Evolutionary conservation across 768 basidiomycete genomes (phyloP).

Genomic region (Boletellus sp.): DNA sequence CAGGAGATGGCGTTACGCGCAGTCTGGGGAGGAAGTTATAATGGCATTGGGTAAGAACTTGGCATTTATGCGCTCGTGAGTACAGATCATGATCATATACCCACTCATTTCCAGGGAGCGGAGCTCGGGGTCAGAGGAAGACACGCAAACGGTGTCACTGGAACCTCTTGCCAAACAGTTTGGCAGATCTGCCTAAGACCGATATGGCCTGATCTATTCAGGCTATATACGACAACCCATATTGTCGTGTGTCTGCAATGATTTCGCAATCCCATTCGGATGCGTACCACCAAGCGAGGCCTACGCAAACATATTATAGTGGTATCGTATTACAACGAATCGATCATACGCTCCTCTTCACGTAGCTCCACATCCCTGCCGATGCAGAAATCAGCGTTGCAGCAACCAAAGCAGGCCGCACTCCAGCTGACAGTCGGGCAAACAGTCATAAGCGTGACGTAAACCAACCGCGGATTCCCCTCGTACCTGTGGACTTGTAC

Average conservation of each 20-base stretch:
- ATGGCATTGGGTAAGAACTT: slow-evolving; percentile 32
- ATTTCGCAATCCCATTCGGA: slow-evolving; percentile 25
- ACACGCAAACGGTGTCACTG: slow-evolving; percentile 35
- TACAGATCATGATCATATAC: slow-evolving; percentile 35
- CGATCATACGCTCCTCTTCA: slow-evolving; percentile 83
- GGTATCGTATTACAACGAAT: slow-evolving; percentile 37
- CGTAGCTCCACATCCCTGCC: slow-evolving; percentile 92
- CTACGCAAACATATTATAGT: slow-evolving; percentile 48
- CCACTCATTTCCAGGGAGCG: slow-evolving; percentile 39
- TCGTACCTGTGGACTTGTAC: slow-evolving; percentile 90
- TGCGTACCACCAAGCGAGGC: slow-evolving; percentile 24
- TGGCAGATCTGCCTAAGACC: slow-evolving; percentile 35
- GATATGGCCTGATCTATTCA: slow-evolving; percentile 32
- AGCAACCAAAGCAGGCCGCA: slow-evolving; percentile 84
- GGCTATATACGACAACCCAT: slow-evolving; percentile 31
- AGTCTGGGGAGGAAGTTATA: slow-evolving; percentile 27
- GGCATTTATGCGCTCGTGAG: slow-evolving; percentile 37
- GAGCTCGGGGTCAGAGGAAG: slow-evolving; percentile 39
- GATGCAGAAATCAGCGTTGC: slow-evolving; percentile 85
- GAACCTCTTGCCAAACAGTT: slow-evolving; percentile 30
- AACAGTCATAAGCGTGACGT: slow-evolving; percentile 37
- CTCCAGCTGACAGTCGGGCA: slow-evolving; percentile 67
- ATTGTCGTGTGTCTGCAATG: slow-evolving; percentile 20
- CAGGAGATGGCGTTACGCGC: slow-evolving; percentile 19
- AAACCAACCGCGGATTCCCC: slow-evolving; percentile 29